Percentiles rank a stretch among this genome's conserved stretches.
These are phyloP conservation scores for Termitomyces bulborhizus DNA, from an alignment of 768 basidiomycete species.

Conservation along the genomic window DNA sequence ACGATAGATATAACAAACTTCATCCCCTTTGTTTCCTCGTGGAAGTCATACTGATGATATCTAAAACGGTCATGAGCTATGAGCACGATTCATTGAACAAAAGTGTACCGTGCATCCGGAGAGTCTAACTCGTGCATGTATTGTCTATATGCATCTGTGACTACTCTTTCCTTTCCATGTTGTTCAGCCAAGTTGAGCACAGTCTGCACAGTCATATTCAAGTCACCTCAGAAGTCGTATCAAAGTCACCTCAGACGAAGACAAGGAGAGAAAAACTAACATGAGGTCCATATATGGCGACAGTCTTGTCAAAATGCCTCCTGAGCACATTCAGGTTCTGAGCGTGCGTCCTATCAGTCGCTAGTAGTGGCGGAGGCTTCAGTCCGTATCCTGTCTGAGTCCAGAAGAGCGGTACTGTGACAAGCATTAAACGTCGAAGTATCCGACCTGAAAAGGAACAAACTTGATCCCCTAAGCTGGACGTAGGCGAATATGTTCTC, in stretches of 20 bases:
- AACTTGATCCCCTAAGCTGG: constrained; percentile 89
- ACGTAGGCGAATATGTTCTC: constrained; percentile 83
- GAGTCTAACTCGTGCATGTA: constrained; percentile 51
- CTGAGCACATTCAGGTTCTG: constrained; percentile 68
- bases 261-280: constrained; percentile 29
- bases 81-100: background rate
- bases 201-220: constrained; percentile 37
- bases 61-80: constrained; percentile 25
- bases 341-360: constrained; percentile 62
- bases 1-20: constrained; percentile 42
- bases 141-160: constrained; percentile 75
- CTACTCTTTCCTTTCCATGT: constrained; percentile 76
- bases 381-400: constrained; percentile 81
- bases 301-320: constrained; percentile 65
- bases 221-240: constrained; percentile 1
- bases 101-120: constrained; percentile 50
- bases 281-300: constrained; percentile 71
- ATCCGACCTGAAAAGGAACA: constrained; percentile 18
- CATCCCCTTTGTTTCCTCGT: constrained; percentile 92
- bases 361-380: constrained; percentile 81
- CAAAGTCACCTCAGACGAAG: background rate
- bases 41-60: constrained; percentile 88
- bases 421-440: constrained; percentile 6
- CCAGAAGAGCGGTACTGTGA: constrained; percentile 86
- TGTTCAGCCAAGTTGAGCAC: constrained; percentile 90